Percentiles rank a stretch among this genome's conserved stretches.
These are phyloP conservation scores for Grifola frondosa DNA, from an alignment of 1,284 basidiomycete genomes.

Conservation along the genomic window DNA sequence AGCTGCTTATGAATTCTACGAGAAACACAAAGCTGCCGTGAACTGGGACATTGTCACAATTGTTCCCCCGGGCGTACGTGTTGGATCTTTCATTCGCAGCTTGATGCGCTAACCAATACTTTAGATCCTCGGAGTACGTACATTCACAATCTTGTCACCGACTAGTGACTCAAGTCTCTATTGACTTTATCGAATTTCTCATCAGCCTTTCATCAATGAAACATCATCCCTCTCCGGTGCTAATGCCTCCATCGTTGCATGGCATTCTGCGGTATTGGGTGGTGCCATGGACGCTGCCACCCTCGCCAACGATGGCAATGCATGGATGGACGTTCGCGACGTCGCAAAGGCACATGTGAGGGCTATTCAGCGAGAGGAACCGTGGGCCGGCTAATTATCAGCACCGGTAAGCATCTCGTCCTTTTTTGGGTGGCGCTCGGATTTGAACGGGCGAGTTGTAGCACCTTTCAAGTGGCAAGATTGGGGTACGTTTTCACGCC, in stretches of 20 bases:
- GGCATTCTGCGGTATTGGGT: too few species aligned
- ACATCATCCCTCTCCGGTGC: too few species aligned
- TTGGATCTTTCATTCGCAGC: slow-evolving; percentile 50
- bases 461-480: slow-evolving; percentile 37
- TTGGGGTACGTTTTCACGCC: slow-evolving; percentile 27
- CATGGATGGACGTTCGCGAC: slow-evolving; percentile 60
- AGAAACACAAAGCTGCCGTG: slow-evolving; percentile 42
- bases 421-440: too few species aligned
- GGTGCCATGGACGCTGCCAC: background rate
- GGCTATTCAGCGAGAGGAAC: too few species aligned
- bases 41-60: slow-evolving; percentile 56
- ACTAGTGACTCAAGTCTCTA: slow-evolving; percentile 10
- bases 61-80: slow-evolving; percentile 55
- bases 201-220: too few species aligned
- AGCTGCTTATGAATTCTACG: slow-evolving; percentile 55
- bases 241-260: too few species aligned
- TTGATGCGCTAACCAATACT: too few species aligned
- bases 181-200: too few species aligned
- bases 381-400: too few species aligned
- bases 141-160: slow-evolving; percentile 21
- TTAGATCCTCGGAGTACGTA: too few species aligned
- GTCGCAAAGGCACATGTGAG: slow-evolving; percentile 56
- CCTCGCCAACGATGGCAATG: background rate
- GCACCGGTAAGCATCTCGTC: too few species aligned
- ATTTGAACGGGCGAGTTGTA: too few species aligned